Base-by-base conservation (phyloP, 2,329 filamentous ascomycete species). In the Sporothrix curviconia region DNA sequence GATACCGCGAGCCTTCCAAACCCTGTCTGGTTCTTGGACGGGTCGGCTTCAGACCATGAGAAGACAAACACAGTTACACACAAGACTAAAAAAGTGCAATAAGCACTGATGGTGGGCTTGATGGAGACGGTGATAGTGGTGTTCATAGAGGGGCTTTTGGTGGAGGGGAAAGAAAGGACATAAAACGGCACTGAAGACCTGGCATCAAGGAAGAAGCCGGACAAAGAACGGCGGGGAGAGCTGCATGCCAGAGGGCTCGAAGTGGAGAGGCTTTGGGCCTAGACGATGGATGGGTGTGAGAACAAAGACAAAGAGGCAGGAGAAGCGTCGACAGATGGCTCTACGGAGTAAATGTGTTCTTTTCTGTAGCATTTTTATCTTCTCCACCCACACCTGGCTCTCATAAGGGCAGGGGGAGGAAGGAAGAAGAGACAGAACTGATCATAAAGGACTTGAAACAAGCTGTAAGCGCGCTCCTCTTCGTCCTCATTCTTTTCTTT, bases 391-490 rank as follows among this genome's bases (percentile, higher is more conserved):
- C 19, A 15, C 32, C 14, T 2, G 19, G 28, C 7, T 40, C 14
- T 17, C 8, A 11, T 11, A 11, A 32, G 32, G 32, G 11, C 32
- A n/a, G 46, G 6, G n/a, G 15, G 50, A 9, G 15, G 12, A 24
- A 22, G 9, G 9, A 15, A n/a, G n/a, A n/a, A n/a, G n/a, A 40
- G 24, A 32, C 9, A 28, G 5, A 39, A 28, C 9, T 22, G 19
- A 19, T 25, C 14, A 52, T 39, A 25, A 49, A 43, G 12, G n/a
- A 56, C 46, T 44, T 57, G 54, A 58, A 60, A 61, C 58, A 57
- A 30, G 34, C 43, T 25, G 55, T 61, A 63, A 61, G 62, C 61
- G 61, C 62, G 60, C 62, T 57, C 42, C 42, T 24, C 42, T 51
- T 9, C 32, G 30, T 39, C 47, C 32, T 32, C 14, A 32, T 32